A percentile compares a stretch with the other conserved stretches of the same genome.
Conservation (phyloP, 1,284 basidiomycete genomes). For the Fomitopsis pinicola region DNA sequence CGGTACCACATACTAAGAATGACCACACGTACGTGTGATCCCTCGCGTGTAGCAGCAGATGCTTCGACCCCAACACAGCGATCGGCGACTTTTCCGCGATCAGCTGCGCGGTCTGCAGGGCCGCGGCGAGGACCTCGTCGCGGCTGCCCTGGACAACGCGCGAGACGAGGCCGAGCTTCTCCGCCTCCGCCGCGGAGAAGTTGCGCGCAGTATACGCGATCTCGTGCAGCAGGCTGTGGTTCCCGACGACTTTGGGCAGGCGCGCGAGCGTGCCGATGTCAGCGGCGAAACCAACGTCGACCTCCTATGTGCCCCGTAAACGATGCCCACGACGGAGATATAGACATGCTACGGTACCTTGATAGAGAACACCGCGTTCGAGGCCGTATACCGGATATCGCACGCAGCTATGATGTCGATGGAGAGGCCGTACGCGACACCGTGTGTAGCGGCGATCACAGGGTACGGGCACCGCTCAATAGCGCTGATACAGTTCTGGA, state of each 20-base stretch:
- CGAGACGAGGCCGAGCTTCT: conserved; percentile 74
- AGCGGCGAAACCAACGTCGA: conserved; percentile 86
- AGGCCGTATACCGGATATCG: conserved; percentile 76
- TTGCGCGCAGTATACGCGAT: conserved; percentile 74
- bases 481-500: conserved; percentile 71
- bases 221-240: conserved; percentile 77
- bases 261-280: conserved; percentile 89
- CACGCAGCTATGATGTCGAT: conserved; percentile 77
- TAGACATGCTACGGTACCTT: conserved; percentile 43
- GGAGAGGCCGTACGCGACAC: conserved; percentile 72
- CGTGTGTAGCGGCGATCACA: conserved; percentile 83
- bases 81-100: conserved; percentile 83
- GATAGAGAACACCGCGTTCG: conserved; percentile 67
- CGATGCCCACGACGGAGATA: background rate
- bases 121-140: conserved; percentile 52
- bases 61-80: conserved; percentile 81
- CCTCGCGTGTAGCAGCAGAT: conserved; percentile 65
- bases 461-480: conserved; percentile 77
- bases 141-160: conserved; percentile 67
- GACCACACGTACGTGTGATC: conserved; percentile 61
- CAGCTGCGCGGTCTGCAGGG: conserved; percentile 60
- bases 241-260: conserved; percentile 79
- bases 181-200: conserved; percentile 73
- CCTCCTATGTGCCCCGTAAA: conserved; percentile 55
- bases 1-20: background rate